Evolutionary conservation across 352 stramenopile species (phyloP), one percentile per base, ranked within the genome.

Genomic region (Globisporangium middletonii): DNA sequence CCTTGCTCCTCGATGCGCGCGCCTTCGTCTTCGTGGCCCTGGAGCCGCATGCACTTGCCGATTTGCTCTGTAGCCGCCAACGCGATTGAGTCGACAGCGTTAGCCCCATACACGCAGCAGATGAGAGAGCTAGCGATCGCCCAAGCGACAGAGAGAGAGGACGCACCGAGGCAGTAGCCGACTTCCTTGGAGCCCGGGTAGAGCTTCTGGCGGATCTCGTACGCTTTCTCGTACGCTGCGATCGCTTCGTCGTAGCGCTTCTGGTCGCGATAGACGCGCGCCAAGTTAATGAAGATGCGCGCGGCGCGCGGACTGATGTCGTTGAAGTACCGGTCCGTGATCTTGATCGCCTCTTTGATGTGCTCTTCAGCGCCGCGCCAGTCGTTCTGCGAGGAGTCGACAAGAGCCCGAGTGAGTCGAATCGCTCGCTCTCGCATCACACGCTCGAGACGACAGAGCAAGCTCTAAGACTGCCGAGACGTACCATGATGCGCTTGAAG

Each of bases 221-320:
- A 65, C 1, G 83, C 80, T 55, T 90, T 88, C 33, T 70, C 67
- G 56, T 86, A 93, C 13, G 72, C 76, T n/a, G 23, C 54, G 49
- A 90, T 84, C 0, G 80, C 83, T 55, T 90, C 79, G n/a, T 68
- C 64, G 44, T 86, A 92, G 8, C 72, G 76, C 71, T 88, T 69
- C 67, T 89, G 83, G 50, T 90, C 83, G 33, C 80, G 82, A 63
- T 90, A 88, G 19, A 93, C 76, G 43, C 81, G 73, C 3, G 73
- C 83, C 7, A 93, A 56, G 61, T 93, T 93, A 54, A 93, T 85
- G 51, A 80, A 86, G 43, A 88, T 91, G 23, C 79, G 68, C 9
- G 80, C 78, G 2, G 81, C 73, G 33, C 81, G 73, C 18, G 80
- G 79, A 55, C 77, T 90, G n/a, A 82, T 84, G 48, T 86, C 79